A percentile compares a stretch with the other conserved stretches of the same genome.
These are phyloP conservation scores for Artemisia argyi DNA, from an alignment of 129 eudicot genomes.

Conservation along the genomic window DNA sequence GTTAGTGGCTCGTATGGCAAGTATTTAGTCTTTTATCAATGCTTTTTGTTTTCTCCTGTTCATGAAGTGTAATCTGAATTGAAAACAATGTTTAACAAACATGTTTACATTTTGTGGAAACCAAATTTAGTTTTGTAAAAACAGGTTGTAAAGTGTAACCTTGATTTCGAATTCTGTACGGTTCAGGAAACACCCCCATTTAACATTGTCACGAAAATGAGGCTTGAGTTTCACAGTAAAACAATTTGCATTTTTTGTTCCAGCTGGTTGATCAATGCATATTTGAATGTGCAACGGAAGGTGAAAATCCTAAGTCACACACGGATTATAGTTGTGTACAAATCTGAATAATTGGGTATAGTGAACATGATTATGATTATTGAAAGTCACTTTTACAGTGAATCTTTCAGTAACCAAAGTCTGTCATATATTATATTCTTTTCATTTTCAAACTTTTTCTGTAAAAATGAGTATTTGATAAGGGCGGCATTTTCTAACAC, in stretches of 20 bases:
- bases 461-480: no score
- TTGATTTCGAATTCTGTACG: neutral
- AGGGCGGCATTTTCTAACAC: no score
- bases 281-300: no score
- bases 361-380: no score
- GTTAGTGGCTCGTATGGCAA: conserved; percentile 5
- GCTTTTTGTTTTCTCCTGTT: neutral
- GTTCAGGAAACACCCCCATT: neutral
- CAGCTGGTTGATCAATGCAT: no score
- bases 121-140: neutral
- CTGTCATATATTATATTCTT: no score
- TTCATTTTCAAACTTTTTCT: no score
- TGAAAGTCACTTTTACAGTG: no score
- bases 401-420: no score
- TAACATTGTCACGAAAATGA: neutral
- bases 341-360: no score
- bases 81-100: neutral
- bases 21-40: neutral
- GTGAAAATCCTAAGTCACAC: no score
- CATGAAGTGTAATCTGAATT: conserved; percentile 1
- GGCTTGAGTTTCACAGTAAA: neutral
- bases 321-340: no score
- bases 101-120: neutral
- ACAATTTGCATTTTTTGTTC: neutral
- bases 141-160: neutral